Evolutionary conservation across 306 rosid species (phyloP).

Genomic region (Elaeagnus macrophylla): DNA sequence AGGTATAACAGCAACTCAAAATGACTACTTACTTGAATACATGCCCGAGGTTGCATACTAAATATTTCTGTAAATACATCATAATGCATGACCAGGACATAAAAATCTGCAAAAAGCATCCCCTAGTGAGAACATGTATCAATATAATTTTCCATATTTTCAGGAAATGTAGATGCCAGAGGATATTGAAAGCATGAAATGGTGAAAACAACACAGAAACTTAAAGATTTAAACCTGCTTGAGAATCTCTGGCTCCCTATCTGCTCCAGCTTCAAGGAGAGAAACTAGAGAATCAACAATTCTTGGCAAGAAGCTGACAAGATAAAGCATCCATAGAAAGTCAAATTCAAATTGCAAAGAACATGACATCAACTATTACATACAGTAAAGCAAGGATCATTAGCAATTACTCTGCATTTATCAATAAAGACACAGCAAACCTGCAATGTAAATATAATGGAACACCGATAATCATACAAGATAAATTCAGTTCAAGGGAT

Average conservation of each 20-base stretch:
- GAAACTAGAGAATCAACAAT: constrained; percentile 56
- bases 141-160: constrained; percentile 7
- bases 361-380: not conserved
- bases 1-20: constrained; percentile 6
- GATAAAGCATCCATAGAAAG: constrained; percentile 18
- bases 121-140: not conserved
- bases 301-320: constrained; percentile 51
- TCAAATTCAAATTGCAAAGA: constrained; percentile 11
- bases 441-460: not conserved
- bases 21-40: constrained; percentile 64
- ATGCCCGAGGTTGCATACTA: constrained; percentile 34
- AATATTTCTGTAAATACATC: constrained; percentile 83
- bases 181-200: not conserved
- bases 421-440: not conserved
- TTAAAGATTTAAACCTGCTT: constrained; percentile 54
- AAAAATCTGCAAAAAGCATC: constrained; percentile 57
- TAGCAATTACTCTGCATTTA: no score
- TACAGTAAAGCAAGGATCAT: not conserved
- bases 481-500: constrained; percentile 17
- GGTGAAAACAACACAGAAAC: not conserved
- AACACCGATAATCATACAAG: constrained; percentile 6
- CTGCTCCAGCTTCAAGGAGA: constrained; percentile 75
- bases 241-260: constrained; percentile 78
- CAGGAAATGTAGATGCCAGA: constrained; percentile 4
- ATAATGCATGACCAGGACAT: constrained; percentile 67